Base-by-base conservation (phyloP, 2,329 filamentous ascomycete species). In the Paracorniculantispora psalliotae region DNA sequence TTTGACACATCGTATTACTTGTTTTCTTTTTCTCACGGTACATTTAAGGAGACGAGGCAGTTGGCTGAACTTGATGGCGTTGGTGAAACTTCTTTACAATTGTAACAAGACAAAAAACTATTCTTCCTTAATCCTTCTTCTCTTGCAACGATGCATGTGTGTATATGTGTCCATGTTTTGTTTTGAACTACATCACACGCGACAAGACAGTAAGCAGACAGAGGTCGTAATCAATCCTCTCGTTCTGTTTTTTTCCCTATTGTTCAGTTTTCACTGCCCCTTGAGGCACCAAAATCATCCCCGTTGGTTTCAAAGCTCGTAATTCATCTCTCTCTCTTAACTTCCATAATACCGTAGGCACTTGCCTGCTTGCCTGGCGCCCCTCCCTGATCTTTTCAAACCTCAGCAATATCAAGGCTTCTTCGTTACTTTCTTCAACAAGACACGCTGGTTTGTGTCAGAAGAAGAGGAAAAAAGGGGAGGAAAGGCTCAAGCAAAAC, bases 81-180 rank as follows among this genome's bases (percentile, higher is more conserved):
- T 57, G 44, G 35, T 49, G 44, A 49, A 44, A 39, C 13, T 57
- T 50, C 47, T 51, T 51, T 57, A 51, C 47, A 57, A 35, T 51
- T 57, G 47, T 57, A 57, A 50, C 47, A 57, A 57, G 55, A 57
- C 35, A 57, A 51, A 57, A 43, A 44, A 57, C 55, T 57, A 57
- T 57, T 57, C 37, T 57, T 57, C n/a, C 55, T 50, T 30, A 33
- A 33, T 44, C 46, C 19, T 23, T 57, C 54, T 57, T 57, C 55
- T 50, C 54, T 35, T 49, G 44, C 43, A 49, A 49, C 49, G 54
- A 30, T 35, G 44, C 33, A 12, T 41, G 25, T 39, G 33, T 28
- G 41, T 35, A 30, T 35, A 28, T 37, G 21, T 37, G 41, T 47
- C 43, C 52, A 26, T 55, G 41, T 47, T 37, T 37, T 37, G n/a